These are phyloP conservation scores for Hypoxylon sp. DNA, from an alignment of 2,329 filamentous ascomycete species.

Conservation along the genomic window DNA sequence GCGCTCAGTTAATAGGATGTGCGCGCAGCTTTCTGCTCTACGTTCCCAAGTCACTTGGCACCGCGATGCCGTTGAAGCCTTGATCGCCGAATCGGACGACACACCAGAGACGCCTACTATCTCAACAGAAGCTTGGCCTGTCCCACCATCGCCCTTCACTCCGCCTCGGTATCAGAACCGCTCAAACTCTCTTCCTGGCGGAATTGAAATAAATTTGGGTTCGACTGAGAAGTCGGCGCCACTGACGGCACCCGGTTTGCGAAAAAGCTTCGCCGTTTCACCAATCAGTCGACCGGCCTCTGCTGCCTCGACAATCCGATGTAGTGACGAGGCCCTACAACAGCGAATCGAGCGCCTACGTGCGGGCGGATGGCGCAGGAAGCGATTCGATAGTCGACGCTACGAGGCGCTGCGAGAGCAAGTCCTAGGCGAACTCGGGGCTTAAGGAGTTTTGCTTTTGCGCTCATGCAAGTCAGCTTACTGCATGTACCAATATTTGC, in stretches of 20 bases:
- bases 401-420: conserved; percentile 64
- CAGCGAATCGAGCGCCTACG: conserved; percentile 69
- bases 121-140: conserved; percentile 19
- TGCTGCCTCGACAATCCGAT: conserved; percentile 41
- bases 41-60: conserved; percentile 66
- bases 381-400: conserved; percentile 67
- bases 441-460: conserved; percentile 40
- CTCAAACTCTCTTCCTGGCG: conserved; percentile 29
- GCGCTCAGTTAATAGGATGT: conserved; percentile 65
- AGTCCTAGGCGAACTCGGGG: conserved; percentile 63
- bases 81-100: conserved; percentile 53
- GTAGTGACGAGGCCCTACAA: conserved; percentile 55
- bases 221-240: conserved; percentile 13
- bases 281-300: conserved; percentile 34
- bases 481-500: conserved; percentile 20
- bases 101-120: conserved; percentile 39
- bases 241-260: conserved; percentile 18
- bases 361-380: conserved; percentile 69
- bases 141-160: conserved; percentile 18
- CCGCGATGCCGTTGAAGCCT: conserved; percentile 62
- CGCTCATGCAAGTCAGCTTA: conserved; percentile 23
- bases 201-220: conserved; percentile 4
- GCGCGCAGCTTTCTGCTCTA: conserved; percentile 64
- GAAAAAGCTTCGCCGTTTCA: conserved; percentile 28
- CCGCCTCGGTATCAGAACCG: conserved; percentile 25